These are phyloP conservation scores for Trichoderma citrinoviride DNA, from an alignment of 2,329 filamentous ascomycete genomes.

Conservation along the genomic window DNA sequence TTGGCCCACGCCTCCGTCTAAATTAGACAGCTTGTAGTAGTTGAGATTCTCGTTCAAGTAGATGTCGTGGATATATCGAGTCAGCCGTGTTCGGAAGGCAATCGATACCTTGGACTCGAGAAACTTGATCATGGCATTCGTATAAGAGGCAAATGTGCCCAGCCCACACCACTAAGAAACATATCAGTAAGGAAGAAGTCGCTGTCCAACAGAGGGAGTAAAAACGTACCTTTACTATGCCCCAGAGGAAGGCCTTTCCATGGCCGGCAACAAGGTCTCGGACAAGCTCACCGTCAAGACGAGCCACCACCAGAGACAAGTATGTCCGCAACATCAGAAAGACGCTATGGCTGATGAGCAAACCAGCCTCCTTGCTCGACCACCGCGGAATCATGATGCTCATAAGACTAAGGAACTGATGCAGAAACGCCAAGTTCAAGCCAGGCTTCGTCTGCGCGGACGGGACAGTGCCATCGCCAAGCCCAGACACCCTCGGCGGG, in stretches of 20 bases:
- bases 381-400: constrained; percentile 97
- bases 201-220: background rate
- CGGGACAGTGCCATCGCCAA: constrained; percentile 73
- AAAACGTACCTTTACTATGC: constrained; percentile 69
- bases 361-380: constrained; percentile 90
- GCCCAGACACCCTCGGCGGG: constrained; percentile 77
- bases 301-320: constrained; percentile 85
- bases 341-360: constrained; percentile 82
- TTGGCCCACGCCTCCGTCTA: constrained; percentile 89
- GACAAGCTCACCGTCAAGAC: constrained; percentile 93
- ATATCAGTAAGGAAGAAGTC: background rate
- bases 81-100: constrained; percentile 91
- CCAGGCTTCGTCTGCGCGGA: constrained; percentile 90
- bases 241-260: constrained; percentile 82
- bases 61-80: constrained; percentile 93
- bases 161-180: constrained; percentile 78
- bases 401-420: constrained; percentile 92
- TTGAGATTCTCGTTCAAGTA: constrained; percentile 94
- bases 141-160: constrained; percentile 90
- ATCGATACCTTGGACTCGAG: constrained; percentile 97
- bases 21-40: constrained; percentile 91
- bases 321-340: constrained; percentile 94
- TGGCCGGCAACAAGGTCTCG: constrained; percentile 94
- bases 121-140: constrained; percentile 98
- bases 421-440: constrained; percentile 89